These are phyloP conservation scores for Talaromyces thailandensis DNA, from an alignment of 495 filamentous ascomycete genomes.

Conservation along the genomic window DNA sequence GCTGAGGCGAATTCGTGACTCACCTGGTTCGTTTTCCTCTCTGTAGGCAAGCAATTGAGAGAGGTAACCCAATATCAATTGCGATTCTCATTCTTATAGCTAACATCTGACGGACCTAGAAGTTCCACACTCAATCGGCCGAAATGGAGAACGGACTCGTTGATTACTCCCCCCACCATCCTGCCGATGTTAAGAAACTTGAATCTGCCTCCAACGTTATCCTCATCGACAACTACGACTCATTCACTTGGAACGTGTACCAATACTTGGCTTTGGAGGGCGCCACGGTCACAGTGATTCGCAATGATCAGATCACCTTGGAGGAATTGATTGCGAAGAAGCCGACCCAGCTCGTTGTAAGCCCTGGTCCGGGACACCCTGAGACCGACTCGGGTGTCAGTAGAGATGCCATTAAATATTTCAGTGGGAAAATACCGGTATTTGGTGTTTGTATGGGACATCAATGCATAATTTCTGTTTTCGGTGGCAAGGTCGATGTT, in stretches of 20 bases:
- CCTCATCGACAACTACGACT: slow-evolving; percentile 98
- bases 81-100: not conserved
- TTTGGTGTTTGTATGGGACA: slow-evolving; percentile 98
- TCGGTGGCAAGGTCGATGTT: slow-evolving; percentile 83
- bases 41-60: not conserved
- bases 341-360: slow-evolving; percentile 90
- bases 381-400: slow-evolving; percentile 84
- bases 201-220: slow-evolving; percentile 80
- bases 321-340: slow-evolving; percentile 72
- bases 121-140: not conserved
- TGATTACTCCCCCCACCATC: slow-evolving; percentile 81
- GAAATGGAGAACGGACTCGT: slow-evolving; percentile 50
- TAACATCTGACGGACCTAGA: not conserved
- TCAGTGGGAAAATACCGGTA: slow-evolving; percentile 93
- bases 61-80: not conserved
- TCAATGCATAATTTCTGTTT: slow-evolving; percentile 91
- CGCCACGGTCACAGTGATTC: slow-evolving; percentile 75
- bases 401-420: slow-evolving; percentile 80
- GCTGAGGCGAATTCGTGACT: not conserved
- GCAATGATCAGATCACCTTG: slow-evolving; percentile 85
- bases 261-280: slow-evolving; percentile 95
- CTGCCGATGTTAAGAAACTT: slow-evolving; percentile 56
- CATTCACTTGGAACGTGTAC: slow-evolving; percentile 98
- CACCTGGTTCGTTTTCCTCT: not conserved
- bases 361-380: slow-evolving; percentile 90